Percentiles rank a stretch among this genome's conserved stretches.
These are phyloP conservation scores for Volvox reticuliferus DNA, from an alignment of 139 green algal genomes.

Conservation along the genomic window DNA sequence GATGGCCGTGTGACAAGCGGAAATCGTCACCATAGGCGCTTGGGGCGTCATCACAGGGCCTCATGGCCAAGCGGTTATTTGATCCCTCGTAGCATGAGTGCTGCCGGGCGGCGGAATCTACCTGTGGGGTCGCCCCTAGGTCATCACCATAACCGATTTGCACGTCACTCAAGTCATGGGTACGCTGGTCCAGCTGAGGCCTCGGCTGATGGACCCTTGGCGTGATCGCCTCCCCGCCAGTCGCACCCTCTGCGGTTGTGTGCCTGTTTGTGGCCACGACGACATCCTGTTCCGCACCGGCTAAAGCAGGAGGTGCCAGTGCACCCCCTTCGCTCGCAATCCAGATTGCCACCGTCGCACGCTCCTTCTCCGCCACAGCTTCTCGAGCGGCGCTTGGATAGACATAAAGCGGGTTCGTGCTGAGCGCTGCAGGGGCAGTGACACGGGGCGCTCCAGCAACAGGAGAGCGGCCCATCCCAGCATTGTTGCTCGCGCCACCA, in stretches of 20 bases:
- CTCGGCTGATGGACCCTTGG: not conserved
- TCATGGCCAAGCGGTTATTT: not conserved
- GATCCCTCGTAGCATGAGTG: not conserved
- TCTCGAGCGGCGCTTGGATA: conserved; percentile 9
- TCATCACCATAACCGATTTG: not conserved
- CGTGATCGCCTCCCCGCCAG: not conserved
- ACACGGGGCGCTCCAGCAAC: not conserved
- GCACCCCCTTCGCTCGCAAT: conserved; percentile 14
- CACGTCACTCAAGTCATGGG: not conserved
- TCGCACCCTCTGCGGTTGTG: not conserved
- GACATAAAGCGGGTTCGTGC: conserved; percentile 28
- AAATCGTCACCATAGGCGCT: not conserved
- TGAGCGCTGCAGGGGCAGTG: not conserved
- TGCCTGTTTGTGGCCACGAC: not conserved
- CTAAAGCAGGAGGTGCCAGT: not conserved
- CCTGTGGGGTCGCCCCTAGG: not conserved
- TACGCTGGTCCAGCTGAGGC: not conserved
- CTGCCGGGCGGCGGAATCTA: not conserved
- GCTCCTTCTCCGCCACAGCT: conserved; percentile 9
- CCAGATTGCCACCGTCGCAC: conserved; percentile 21
- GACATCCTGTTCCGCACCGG: not conserved
- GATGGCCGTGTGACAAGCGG: not conserved
- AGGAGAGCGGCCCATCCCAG: not conserved
- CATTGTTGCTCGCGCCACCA: not conserved
- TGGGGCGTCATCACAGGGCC: not conserved